These are phyloP conservation scores for Entomortierella beljakovae DNA, from an alignment of 192 early-diverging fungal species.

Conservation along the genomic window DNA sequence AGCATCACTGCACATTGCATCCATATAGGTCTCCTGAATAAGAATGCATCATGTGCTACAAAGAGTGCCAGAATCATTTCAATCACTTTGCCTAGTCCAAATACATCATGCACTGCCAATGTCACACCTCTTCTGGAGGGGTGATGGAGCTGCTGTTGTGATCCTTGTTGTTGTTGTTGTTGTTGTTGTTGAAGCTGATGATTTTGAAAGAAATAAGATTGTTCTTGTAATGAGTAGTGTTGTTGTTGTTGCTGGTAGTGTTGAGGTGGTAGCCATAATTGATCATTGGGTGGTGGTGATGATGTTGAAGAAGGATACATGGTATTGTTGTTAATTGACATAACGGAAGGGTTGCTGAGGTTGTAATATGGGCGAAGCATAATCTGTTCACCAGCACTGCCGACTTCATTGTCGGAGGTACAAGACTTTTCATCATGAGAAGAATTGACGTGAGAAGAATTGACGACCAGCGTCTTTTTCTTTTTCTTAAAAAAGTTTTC, in stretches of 20 bases:
- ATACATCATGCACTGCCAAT: slow-evolving; percentile 34
- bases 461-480: slow-evolving; percentile 1
- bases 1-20: slow-evolving; percentile 32
- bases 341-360: slow-evolving; percentile 5
- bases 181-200: not conserved
- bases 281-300: not conserved
- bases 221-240: not conserved
- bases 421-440: not conserved
- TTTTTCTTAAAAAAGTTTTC: not conserved
- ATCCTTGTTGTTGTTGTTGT: not conserved
- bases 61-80: slow-evolving; percentile 43
- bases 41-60: slow-evolving; percentile 41
- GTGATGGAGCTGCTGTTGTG: not conserved
- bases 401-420: not conserved
- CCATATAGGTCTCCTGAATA: slow-evolving; percentile 32
- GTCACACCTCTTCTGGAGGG: slow-evolving; percentile 9
- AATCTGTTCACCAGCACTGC: not conserved
- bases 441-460: not conserved
- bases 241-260: not conserved
- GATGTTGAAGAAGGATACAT: too few relatives aligned
- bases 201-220: too few relatives aligned
- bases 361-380: slow-evolving; percentile 27
- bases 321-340: not conserved
- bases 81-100: slow-evolving; percentile 33
- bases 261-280: not conserved